Evolutionary conservation across 257 asterid species (phyloP).

Genomic region (Nicotiana sylvestris): DNA sequence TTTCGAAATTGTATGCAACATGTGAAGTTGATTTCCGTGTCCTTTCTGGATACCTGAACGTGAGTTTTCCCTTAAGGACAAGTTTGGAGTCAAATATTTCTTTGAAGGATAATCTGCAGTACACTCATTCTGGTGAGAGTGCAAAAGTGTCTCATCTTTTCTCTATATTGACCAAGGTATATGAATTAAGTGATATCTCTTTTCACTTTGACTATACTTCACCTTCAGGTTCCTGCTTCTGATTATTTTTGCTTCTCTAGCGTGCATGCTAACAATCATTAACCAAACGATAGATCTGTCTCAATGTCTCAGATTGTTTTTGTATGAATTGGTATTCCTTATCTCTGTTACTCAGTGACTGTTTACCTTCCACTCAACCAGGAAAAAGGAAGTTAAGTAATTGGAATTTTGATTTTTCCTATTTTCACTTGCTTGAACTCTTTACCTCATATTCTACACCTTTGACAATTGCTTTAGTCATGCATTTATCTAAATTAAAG

Average conservation of each 20-base stretch:
- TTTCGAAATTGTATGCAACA: slow-evolving; percentile 42
- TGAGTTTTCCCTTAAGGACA: slow-evolving; percentile 18
- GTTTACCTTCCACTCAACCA: not conserved
- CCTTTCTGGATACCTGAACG: slow-evolving; percentile 58
- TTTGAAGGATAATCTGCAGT: slow-evolving; percentile 20
- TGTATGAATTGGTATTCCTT: not conserved
- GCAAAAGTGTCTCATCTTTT: slow-evolving; percentile 59
- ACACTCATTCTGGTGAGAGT: slow-evolving; percentile 39
- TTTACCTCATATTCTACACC: not conserved
- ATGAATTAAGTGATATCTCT: slow-evolving; percentile 5
- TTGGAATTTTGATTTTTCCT: not conserved
- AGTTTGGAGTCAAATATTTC: slow-evolving; percentile 20
- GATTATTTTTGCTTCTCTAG: not conserved
- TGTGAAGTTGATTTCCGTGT: slow-evolving; percentile 64
- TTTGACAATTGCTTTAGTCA: not conserved
- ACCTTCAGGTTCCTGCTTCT: not conserved
- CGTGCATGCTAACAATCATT: not conserved
- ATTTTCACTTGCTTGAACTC: slow-evolving; percentile 5
- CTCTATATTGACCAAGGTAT: slow-evolving; percentile 70
- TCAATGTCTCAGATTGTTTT: not conserved
- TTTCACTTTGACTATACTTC: not conserved
- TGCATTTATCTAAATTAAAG: not conserved
- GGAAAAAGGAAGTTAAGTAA: not conserved
- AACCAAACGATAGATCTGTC: not conserved
- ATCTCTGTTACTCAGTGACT: not conserved